Base-by-base conservation (phyloP, 2,329 filamentous ascomycete species). In the Colletotrichum filicis region DNA sequence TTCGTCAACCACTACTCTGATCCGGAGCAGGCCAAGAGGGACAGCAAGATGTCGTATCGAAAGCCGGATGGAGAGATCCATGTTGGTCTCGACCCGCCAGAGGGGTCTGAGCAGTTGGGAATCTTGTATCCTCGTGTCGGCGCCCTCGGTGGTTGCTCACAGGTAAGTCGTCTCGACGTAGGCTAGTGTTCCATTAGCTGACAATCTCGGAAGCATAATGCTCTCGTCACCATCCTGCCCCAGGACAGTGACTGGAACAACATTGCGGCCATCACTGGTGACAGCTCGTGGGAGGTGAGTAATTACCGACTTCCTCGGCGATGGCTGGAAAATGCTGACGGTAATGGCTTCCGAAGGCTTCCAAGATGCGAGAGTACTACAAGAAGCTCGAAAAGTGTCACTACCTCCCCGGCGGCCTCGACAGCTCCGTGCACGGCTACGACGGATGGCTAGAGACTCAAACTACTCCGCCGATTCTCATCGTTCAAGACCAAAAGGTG, bases 1-100 rank as follows among this genome's bases (percentile, higher is more conserved):
- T 92, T 87, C 74, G 89, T 92, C 68, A 86, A 87, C 66, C 90
- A 92, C 79, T 92, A 90, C 77, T 79, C 83, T 7, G 85, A 91
- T 74, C 79, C 86, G n/a, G 79, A 80, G 14, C 68, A 71, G 6
- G 84, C 85, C 12, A 86, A 88, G 74, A 81, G 84, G 56, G 82
- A 84, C 57, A 88, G 91, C 77, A 87, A 92, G 80, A 79, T 82
- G 75, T 81, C 80, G 0, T 86, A 82, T 73, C 73, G 78, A 14
- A 80, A 76, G 6, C 65, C 81, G 0, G 77, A 83, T 32, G 84
- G 85, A 2, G 75, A 78, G 22, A 71, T 81, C 11, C 86, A 74
- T 32, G 55, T 58, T 26, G 68, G 68, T 2, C 49, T 46, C 1
- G 74, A 82, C n/a, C 86, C 85, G 0, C 85, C 85, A 74, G 76